phyloP scores from a whole-genome alignment of 495 filamentous ascomycete genomes.

The Penicillium parvum region DNA sequence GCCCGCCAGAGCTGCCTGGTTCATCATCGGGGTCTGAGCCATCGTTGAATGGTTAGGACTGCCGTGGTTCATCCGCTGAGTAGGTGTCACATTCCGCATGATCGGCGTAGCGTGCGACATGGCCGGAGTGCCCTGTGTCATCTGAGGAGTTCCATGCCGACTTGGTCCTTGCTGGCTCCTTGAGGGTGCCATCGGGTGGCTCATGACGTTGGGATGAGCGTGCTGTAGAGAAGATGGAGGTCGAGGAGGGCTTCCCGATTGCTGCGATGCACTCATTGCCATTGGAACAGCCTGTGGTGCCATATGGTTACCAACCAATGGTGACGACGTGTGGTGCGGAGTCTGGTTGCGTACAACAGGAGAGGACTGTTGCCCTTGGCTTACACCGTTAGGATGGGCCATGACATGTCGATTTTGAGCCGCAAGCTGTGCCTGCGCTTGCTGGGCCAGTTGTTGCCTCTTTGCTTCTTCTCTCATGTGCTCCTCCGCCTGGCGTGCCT shows the following conservation, averaged over 20 bases:
- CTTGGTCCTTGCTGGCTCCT: conserved; percentile 76
- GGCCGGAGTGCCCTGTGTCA: conserved; percentile 73
- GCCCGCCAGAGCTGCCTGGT: conserved; percentile 46
- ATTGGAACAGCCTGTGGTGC: conserved; percentile 60
- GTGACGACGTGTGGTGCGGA: conserved; percentile 72
- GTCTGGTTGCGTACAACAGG: conserved; percentile 76
- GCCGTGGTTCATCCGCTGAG: conserved; percentile 65
- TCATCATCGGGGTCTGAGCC: conserved; percentile 55
- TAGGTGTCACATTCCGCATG: conserved; percentile 64
- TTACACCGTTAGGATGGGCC: conserved; percentile 55
- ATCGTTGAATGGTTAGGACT: conserved; percentile 61
- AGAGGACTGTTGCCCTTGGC: conserved; percentile 70
- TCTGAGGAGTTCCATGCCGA: conserved; percentile 73
- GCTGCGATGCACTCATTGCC: conserved; percentile 73
- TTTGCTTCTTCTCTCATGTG: conserved; percentile 45
- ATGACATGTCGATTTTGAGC: conserved; percentile 41
- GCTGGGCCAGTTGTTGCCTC: conserved; percentile 43
- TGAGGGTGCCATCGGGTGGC: conserved; percentile 68
- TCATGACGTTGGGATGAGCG: conserved; percentile 62
- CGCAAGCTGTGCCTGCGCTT: conserved; percentile 48
- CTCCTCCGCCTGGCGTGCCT: conserved; percentile 47
- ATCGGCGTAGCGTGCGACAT: conserved; percentile 68
- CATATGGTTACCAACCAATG: conserved; percentile 58
- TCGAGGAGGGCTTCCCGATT: conserved; percentile 68
- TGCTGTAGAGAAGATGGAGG: conserved; percentile 74